A percentile compares a stretch with the other conserved stretches of the same genome.
Evolutionary conservation across 2,329 filamentous ascomycete species (phyloP).

Genomic region (Hymenotorrendiella dingleyae): DNA sequence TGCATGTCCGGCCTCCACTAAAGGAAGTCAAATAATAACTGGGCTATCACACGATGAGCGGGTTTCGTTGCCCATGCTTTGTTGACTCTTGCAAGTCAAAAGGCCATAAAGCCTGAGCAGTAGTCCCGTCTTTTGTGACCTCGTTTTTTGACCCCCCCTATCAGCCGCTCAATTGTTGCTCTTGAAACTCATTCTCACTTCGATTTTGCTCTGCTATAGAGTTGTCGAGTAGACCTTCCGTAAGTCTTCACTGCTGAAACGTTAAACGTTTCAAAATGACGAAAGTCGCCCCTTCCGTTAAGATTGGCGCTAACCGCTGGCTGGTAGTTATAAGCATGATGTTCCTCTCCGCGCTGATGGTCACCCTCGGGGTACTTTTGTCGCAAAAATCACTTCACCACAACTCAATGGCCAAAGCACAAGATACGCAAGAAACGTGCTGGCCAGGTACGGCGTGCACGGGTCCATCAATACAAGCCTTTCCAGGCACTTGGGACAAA

Average conservation of each 20-base stretch:
- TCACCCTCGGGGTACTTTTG: constrained; percentile 3
- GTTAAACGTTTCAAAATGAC: background rate
- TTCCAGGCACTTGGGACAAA: constrained; percentile 51
- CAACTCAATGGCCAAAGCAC: background rate
- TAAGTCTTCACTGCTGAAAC: no score
- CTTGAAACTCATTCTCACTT: background rate
- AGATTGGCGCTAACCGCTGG: background rate
- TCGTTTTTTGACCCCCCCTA: background rate
- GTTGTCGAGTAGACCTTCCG: constrained; percentile 3
- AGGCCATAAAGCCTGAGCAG: constrained; percentile 7
- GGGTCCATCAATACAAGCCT: constrained; percentile 42
- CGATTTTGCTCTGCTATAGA: background rate
- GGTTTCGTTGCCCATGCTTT: background rate
- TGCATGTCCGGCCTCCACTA: no score
- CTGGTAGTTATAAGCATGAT: constrained; percentile 6
- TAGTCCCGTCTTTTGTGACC: constrained; percentile 1
- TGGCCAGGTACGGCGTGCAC: constrained; percentile 51
- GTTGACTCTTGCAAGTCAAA: background rate
- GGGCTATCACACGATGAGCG: background rate
- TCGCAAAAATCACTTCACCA: background rate
- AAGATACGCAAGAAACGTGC: constrained; percentile 32
- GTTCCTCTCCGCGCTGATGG: constrained; percentile 4
- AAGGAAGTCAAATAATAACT: no score
- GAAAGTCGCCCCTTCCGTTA: background rate
- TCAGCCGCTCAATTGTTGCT: background rate